Evolutionary conservation across 2,329 filamentous ascomycete species (phyloP).

Genomic region (Pezicula rhizophila): DNA sequence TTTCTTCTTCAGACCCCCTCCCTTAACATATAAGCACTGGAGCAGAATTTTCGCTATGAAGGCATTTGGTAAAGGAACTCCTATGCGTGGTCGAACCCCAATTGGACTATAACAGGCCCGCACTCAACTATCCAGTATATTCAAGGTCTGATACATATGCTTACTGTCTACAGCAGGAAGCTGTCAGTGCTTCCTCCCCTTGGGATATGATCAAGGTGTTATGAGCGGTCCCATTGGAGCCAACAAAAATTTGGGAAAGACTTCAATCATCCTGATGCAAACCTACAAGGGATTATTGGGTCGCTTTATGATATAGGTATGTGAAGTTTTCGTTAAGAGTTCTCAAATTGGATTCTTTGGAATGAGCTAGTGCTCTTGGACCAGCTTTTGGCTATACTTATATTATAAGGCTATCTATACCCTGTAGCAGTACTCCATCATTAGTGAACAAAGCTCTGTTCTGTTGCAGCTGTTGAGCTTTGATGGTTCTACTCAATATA

Average conservation of each 20-base stretch:
- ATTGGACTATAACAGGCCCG: conserved; percentile 6
- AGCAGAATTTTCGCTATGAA: background rate
- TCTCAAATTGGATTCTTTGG: too few relatives aligned
- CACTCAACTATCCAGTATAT: background rate
- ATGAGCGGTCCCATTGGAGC: conserved; percentile 31
- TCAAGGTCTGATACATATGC: background rate
- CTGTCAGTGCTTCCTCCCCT: conserved; percentile 32
- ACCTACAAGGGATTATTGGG: conserved; percentile 32
- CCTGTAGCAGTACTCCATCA: too few relatives aligned
- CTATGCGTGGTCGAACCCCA: conserved; percentile 5
- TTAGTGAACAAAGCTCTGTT: too few relatives aligned
- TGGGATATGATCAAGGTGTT: conserved; percentile 30
- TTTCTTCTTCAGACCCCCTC: too few relatives aligned
- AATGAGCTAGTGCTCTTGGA: too few relatives aligned
- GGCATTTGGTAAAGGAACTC: conserved; percentile 2
- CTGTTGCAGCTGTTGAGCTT: too few relatives aligned
- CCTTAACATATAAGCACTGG: too few relatives aligned
- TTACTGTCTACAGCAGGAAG: background rate
- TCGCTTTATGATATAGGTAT: conserved; percentile 29
- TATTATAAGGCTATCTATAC: too few relatives aligned
- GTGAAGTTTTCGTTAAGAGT: too few relatives aligned
- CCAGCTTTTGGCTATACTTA: too few relatives aligned
- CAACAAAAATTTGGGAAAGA: conserved; percentile 33
- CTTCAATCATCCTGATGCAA: conserved; percentile 30
- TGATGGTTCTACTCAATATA: too few relatives aligned